Base-by-base conservation (phyloP, 208 protist species). In the Leishmania lainsoni region DNA sequence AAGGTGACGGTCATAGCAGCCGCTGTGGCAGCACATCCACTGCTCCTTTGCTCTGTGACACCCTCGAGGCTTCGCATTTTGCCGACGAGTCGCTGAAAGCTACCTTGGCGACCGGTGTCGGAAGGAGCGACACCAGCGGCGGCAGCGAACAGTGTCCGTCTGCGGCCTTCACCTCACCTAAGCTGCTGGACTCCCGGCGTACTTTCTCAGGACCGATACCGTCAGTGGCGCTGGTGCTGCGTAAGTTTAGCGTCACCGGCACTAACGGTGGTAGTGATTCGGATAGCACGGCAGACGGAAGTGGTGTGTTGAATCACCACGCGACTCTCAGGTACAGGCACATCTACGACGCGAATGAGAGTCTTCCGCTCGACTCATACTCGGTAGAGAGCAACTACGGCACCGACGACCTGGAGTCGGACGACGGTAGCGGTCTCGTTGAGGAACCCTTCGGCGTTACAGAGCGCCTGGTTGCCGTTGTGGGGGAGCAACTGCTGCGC, bases 401-500 rank as follows among this genome's bases (percentile, higher is more conserved):
- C 68, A 86, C 79, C 4, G 79, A 83, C 63, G 80, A 82, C 59
- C 48, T 59, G 20, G 78, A 84, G 78, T 68, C 73, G 52, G 80
- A 81, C 66, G 83, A 85, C 39, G 77, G 81, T 76, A 87, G 78
- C 45, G 81, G 77, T n/a, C 80, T 80, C 14, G 76, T 87, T 22
- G 89, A 91, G 78, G 91, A 94, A 85, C 52, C 70, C 1, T 74
- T 59, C 63, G 90, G 87, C 14, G 92, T 97, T 52, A 84, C 89
- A n/a, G 92, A 97, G 86, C 88, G 94, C 5, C 80, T 97, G 8
- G 89, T 97, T 20, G 94, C 94, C 4, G 90, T 97, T 5, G 89
- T 96, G 14, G 91, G 90, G 45, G 92, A 95, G 86, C 94, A 98
- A 84, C 83, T 98, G 32, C 78, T 95, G 74, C 83, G 89, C 42